Percentiles rank a stretch among this genome's conserved stretches.
These are phyloP conservation scores for Sanghuangporus baumii DNA, from an alignment of 1,284 basidiomycete species.

Conservation along the genomic window DNA sequence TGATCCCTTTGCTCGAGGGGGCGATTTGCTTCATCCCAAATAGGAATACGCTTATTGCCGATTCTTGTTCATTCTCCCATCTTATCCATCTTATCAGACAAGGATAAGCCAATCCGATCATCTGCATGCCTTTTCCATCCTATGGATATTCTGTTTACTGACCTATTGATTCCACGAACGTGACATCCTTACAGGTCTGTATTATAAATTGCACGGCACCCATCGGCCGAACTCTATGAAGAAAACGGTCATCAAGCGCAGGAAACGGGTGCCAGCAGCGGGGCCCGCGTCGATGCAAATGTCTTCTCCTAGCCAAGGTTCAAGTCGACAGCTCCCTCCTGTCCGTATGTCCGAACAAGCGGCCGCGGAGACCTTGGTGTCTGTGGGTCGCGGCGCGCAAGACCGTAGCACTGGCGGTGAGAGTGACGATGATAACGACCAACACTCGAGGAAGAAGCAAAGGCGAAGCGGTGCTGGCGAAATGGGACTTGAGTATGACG, in stretches of 20 bases:
- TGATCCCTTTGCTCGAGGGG: not conserved
- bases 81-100: conserved; percentile 23
- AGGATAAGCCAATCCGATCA: conserved; percentile 16
- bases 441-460: conserved; percentile 51
- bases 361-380: conserved; percentile 76
- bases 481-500: conserved; percentile 32
- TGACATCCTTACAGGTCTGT: conserved; percentile 60
- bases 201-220: conserved; percentile 96
- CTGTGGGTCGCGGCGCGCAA: conserved; percentile 56
- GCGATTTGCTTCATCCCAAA: conserved; percentile 4
- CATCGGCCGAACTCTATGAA: conserved; percentile 98
- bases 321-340: conserved; percentile 8
- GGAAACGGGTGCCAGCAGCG: conserved; percentile 90
- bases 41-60: conserved; percentile 4
- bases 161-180: conserved; percentile 18
- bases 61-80: conserved; percentile 4
- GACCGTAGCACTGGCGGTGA: conserved; percentile 45
- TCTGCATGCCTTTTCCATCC: conserved; percentile 18
- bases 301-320: conserved; percentile 14
- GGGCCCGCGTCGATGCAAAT: conserved; percentile 28
- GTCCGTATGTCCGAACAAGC: conserved; percentile 75
- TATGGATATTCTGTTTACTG: conserved; percentile 19
- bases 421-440: conserved; percentile 48
- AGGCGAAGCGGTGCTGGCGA: conserved; percentile 27
- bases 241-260: conserved; percentile 96